Evolutionary conservation across 306 rosid genomes (phyloP).

Genomic region (Datisca glomerata): DNA sequence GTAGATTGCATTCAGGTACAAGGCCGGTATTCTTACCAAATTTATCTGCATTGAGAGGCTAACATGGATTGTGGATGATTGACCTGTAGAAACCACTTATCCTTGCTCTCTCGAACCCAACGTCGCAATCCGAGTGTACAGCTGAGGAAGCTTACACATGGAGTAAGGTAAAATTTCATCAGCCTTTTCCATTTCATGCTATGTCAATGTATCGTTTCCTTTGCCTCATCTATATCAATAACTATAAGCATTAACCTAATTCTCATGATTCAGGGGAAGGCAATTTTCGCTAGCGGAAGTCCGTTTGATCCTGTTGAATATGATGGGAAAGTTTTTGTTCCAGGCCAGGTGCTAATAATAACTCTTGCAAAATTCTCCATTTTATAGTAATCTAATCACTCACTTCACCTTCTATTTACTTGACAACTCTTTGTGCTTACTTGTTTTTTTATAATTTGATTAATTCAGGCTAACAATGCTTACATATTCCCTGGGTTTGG

Average conservation of each 20-base stretch:
- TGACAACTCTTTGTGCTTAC: slow-evolving; percentile 16
- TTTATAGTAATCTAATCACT: slow-evolving; percentile 3
- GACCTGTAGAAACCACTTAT: slow-evolving; percentile 83
- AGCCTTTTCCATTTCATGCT: neutral
- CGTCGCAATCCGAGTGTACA: slow-evolving; percentile 96
- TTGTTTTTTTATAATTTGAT: slow-evolving; percentile 11
- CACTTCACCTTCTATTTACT: slow-evolving; percentile 4
- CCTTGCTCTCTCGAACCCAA: slow-evolving; percentile 94
- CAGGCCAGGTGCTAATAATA: slow-evolving; percentile 97
- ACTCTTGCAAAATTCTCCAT: slow-evolving; percentile 1
- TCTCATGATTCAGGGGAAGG: slow-evolving; percentile 49
- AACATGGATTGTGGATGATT: slow-evolving; percentile 13
- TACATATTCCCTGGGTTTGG: slow-evolving; percentile 96
- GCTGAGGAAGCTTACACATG: slow-evolving; percentile 97
- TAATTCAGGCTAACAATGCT: slow-evolving; percentile 85
- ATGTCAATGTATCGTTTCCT: neutral
- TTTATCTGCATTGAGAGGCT: too few relatives aligned
- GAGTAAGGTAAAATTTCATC: slow-evolving; percentile 75
- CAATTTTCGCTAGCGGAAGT: slow-evolving; percentile 92
- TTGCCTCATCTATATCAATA: too few relatives aligned
- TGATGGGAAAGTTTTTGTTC: slow-evolving; percentile 55
- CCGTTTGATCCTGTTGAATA: slow-evolving; percentile 77
- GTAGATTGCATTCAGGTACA: too few relatives aligned
- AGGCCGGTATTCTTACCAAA: too few relatives aligned
- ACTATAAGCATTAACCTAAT: too few relatives aligned